These are phyloP conservation scores for Chalciporus piperatus DNA, from an alignment of 768 basidiomycete genomes.

Conservation along the genomic window DNA sequence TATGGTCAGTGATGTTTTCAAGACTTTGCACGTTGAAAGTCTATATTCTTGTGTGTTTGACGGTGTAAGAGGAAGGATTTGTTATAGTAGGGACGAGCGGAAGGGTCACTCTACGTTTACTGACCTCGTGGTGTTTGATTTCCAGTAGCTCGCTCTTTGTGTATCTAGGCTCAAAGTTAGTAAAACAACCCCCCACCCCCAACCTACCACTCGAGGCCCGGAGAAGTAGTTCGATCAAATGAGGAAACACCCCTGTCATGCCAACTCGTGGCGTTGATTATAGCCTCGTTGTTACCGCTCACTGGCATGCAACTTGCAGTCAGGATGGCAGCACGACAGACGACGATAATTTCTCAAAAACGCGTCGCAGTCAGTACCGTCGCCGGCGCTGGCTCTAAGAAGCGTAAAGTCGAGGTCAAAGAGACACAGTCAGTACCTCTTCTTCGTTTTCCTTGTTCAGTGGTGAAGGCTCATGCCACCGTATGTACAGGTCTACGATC, in stretches of 20 bases:
- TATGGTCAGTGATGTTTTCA: too few relatives aligned
- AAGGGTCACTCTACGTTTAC: slow-evolving; percentile 10
- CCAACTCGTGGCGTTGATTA: slow-evolving; percentile 22
- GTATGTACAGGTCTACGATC: slow-evolving; percentile 17
- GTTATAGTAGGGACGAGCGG: too few relatives aligned
- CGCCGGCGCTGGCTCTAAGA: slow-evolving; percentile 8
- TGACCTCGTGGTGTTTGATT: too few relatives aligned
- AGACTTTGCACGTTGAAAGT: too few relatives aligned
- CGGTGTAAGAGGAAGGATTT: too few relatives aligned
- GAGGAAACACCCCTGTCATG: slow-evolving; percentile 24
- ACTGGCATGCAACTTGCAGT: neutral
- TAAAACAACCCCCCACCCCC: too few relatives aligned
- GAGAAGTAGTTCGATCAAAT: neutral
- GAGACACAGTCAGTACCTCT: neutral
- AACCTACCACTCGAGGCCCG: too few relatives aligned
- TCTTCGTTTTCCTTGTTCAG: neutral
- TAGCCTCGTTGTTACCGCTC: neutral
- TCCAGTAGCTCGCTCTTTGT: too few relatives aligned
- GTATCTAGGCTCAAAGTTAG: too few relatives aligned
- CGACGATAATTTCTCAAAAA: slow-evolving; percentile 6
- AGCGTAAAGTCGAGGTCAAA: slow-evolving; percentile 22
- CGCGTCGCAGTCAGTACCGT: slow-evolving; percentile 8
- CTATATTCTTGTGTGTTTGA: too few relatives aligned
- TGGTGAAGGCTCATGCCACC: neutral
- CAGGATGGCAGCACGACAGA: neutral